These are phyloP conservation scores for Sporothrix pseudoabietina DNA, from an alignment of 2,329 filamentous ascomycete species.

Conservation along the genomic window DNA sequence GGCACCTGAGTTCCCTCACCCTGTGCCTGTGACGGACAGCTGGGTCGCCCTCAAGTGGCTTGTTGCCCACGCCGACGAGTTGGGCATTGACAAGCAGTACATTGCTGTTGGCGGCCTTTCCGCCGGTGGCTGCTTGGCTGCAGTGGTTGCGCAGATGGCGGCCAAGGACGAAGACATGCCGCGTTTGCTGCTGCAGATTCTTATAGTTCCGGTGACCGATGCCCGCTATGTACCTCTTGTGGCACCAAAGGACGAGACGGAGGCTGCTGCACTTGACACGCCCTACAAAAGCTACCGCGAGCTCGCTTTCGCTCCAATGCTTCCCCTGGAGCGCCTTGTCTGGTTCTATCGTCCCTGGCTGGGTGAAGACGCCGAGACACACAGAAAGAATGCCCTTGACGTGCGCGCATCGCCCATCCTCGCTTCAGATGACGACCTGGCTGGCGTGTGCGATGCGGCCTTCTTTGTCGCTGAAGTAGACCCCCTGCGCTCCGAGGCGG, in stretches of 20 bases:
- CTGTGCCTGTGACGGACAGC: conserved; percentile 48
- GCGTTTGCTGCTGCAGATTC: conserved; percentile 40
- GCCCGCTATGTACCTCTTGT: conserved; percentile 36
- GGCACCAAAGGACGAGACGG: not conserved
- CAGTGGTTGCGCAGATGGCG: conserved; percentile 47
- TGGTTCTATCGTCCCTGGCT: conserved; percentile 34
- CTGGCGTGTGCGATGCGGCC: conserved; percentile 15
- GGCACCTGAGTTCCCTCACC: conserved; percentile 53
- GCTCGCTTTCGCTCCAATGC: conserved; percentile 30
- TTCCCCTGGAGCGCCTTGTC: conserved; percentile 30
- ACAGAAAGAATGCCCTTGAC: conserved; percentile 11
- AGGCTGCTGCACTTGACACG: not conserved
- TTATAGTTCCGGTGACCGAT: conserved; percentile 46
- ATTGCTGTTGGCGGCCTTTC: conserved; percentile 39
- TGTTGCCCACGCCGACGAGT: conserved; percentile 38
- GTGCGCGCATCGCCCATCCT: conserved; percentile 28
- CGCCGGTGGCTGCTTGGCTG: conserved; percentile 39
- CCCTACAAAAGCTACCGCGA: conserved; percentile 30
- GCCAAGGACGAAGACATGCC: conserved; percentile 37
- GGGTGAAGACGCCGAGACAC: conserved; percentile 18
- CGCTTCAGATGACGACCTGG: conserved; percentile 7
- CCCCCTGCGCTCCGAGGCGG: conserved; percentile 27
- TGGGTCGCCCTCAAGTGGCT: conserved; percentile 41
- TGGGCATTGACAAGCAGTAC: conserved; percentile 36
- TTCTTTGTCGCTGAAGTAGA: conserved; percentile 30